Evolutionary conservation across 2,329 filamentous ascomycete genomes (phyloP).

Genomic region (Monosporascus sp.): DNA sequence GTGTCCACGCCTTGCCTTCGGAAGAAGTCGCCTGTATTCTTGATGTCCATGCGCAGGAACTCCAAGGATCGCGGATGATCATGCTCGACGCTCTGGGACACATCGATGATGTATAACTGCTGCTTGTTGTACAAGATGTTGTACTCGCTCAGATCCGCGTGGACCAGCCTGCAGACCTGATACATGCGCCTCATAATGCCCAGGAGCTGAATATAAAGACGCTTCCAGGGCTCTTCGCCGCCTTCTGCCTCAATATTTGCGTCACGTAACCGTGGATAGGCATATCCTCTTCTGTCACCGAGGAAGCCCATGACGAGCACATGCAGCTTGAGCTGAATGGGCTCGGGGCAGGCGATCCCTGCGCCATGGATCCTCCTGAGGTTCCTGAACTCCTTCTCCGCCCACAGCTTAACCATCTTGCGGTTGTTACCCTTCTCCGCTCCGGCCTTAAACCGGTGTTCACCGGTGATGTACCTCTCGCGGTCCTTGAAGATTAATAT

Average conservation of each 20-base stretch:
- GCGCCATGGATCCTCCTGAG: conserved; percentile 76
- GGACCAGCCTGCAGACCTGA: conserved; percentile 84
- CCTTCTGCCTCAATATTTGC: conserved; percentile 68
- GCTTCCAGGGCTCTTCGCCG: conserved; percentile 66
- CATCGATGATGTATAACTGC: conserved; percentile 89
- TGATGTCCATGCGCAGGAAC: conserved; percentile 97
- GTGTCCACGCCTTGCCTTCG: conserved; percentile 76
- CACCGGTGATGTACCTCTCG: conserved; percentile 90
- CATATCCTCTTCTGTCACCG: conserved; percentile 79
- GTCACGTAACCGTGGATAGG: conserved; percentile 84
- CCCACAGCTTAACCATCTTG: conserved; percentile 98
- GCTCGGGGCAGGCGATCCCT: conserved; percentile 86
- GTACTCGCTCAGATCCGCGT: conserved; percentile 97
- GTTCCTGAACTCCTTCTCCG: conserved; percentile 97
- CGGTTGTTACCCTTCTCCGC: conserved; percentile 93
- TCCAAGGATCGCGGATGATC: conserved; percentile 90
- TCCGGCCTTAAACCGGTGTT: conserved; percentile 84
- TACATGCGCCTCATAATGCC: conserved; percentile 91
- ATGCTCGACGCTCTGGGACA: conserved; percentile 94
- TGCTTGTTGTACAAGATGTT: conserved; percentile 86
- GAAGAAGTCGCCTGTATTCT: conserved; percentile 95
- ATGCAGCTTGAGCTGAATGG: conserved; percentile 83
- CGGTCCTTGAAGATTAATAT: conserved; percentile 98
- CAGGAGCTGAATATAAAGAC: conserved; percentile 76
- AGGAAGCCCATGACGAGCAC: conserved; percentile 94